Evolutionary conservation across 345 rosid species (phyloP).

Genomic region (Euphorbia peplus): DNA sequence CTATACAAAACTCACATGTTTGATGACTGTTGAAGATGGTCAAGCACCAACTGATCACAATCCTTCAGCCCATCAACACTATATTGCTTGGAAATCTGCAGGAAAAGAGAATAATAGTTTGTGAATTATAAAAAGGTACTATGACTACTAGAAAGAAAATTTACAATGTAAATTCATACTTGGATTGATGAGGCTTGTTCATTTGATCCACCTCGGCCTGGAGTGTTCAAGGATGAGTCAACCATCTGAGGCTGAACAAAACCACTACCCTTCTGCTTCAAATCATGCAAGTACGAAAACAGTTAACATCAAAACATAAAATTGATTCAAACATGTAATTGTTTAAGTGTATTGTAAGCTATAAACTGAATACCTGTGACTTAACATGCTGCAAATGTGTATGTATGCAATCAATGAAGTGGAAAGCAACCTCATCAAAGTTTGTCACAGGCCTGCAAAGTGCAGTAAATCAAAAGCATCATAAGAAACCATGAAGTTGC

Average conservation of each 20-base stretch:
- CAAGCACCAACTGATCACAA: conserved; percentile 71
- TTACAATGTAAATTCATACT: conserved; percentile 32
- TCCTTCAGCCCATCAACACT: conserved; percentile 57
- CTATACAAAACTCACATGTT: conserved; percentile 53
- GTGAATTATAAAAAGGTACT: background rate
- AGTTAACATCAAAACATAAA: conserved; percentile 1
- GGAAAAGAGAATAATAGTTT: conserved; percentile 3
- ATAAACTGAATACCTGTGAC: conserved; percentile 43
- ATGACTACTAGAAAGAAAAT: conserved; percentile 2
- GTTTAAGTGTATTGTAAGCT: background rate
- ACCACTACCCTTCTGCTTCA: conserved; percentile 39
- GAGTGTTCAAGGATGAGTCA: conserved; percentile 38
- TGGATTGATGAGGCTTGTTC: conserved; percentile 39
- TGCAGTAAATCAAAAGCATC: conserved; percentile 3
- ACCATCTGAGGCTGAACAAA: conserved; percentile 34
- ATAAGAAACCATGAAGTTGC: background rate
- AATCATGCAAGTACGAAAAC: conserved; percentile 1
- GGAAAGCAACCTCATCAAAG: conserved; percentile 83
- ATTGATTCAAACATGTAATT: background rate
- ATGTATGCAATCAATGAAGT: conserved; percentile 81
- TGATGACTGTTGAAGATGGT: conserved; percentile 67
- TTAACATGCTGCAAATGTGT: conserved; percentile 55
- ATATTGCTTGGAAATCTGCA: conserved; percentile 46
- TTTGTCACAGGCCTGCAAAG: conserved; percentile 63
- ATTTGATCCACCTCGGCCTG: conserved; percentile 35